phyloP scores from a whole-genome alignment of 2,329 filamentous ascomycete genomes.

The Calonectria leucothoes region DNA sequence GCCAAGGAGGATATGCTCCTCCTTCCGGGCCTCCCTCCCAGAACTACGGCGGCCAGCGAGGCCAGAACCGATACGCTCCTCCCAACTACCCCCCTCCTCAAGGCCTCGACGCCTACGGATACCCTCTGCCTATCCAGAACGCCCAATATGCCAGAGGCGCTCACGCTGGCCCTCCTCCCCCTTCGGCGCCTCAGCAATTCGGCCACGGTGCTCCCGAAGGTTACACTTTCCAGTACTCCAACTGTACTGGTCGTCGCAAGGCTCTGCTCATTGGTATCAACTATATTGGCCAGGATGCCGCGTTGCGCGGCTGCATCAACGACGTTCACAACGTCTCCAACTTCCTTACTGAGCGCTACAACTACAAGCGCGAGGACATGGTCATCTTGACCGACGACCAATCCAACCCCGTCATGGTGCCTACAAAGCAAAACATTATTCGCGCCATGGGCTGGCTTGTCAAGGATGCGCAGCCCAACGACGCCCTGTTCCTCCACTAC shows the following conservation, averaged over 20 bases:
- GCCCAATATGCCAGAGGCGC: constrained; percentile 43
- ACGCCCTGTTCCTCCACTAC: constrained; percentile 83
- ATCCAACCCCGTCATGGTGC: constrained; percentile 74
- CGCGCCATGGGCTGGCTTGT: constrained; percentile 83
- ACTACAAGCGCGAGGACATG: constrained; percentile 84
- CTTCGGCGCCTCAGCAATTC: constrained; percentile 65
- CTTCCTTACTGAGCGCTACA: constrained; percentile 75
- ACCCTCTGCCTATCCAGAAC: constrained; percentile 54
- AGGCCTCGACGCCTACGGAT: constrained; percentile 60
- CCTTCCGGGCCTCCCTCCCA: constrained; percentile 35
- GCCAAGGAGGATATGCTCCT: constrained; percentile 37
- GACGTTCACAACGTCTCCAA: constrained; percentile 81
- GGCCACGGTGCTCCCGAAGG: constrained; percentile 75
- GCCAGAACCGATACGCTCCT: constrained; percentile 44
- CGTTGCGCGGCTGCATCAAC: constrained; percentile 83
- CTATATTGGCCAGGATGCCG: constrained; percentile 79
- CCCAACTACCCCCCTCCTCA: constrained; percentile 54
- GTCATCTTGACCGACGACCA: constrained; percentile 83
- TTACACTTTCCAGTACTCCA: constrained; percentile 82
- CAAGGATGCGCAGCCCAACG: constrained; percentile 76
- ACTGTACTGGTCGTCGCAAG: constrained; percentile 79
- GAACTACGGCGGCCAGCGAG: constrained; percentile 33
- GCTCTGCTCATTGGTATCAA: constrained; percentile 84
- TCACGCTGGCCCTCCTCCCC: constrained; percentile 56
- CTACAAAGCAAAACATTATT: constrained; percentile 81